phyloP scores from a whole-genome alignment of 139 green algal species.

The Volvox africanus region DNA sequence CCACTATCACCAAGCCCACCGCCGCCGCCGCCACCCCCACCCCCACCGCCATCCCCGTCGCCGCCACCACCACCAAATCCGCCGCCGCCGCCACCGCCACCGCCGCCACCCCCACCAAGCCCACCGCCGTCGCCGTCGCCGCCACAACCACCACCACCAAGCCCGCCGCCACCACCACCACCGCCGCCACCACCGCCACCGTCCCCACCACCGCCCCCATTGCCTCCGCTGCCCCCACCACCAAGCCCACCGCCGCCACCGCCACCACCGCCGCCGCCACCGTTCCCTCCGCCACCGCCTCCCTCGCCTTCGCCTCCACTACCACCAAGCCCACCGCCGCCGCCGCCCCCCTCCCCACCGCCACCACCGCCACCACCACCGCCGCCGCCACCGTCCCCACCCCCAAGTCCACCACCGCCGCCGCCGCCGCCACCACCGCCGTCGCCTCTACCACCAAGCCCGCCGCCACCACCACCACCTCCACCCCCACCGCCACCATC shows the following conservation, averaged over 20 bases:
- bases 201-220: neutral
- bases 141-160: neutral
- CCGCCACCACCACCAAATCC: neutral
- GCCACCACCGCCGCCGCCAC: neutral
- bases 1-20: neutral
- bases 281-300: neutral
- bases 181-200: neutral
- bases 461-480: neutral
- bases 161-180: neutral
- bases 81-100: neutral
- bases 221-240: neutral
- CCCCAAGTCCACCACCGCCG: neutral
- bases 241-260: neutral
- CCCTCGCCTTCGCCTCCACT: neutral
- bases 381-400: neutral
- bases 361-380: neutral
- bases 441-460: neutral
- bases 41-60: neutral
- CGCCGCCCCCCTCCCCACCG: neutral
- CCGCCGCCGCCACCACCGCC: neutral
- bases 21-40: neutral
- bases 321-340: neutral
- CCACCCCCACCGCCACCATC: neutral
- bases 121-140: neutral
- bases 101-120: neutral